Base-by-base conservation (phyloP, 345 rosid species). In the Tarenaya hassleriana region DNA sequence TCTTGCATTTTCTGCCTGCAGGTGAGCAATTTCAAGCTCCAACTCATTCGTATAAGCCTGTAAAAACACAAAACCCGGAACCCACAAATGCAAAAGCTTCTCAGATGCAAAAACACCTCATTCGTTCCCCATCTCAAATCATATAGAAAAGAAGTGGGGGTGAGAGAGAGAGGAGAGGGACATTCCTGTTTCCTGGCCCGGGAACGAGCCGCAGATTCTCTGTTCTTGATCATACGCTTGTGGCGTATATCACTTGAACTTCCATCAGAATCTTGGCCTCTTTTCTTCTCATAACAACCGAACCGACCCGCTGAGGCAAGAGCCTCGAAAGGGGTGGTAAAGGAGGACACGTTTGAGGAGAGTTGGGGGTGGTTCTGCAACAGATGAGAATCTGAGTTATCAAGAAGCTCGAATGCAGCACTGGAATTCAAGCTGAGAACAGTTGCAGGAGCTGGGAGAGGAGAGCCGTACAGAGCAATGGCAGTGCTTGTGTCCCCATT, bases 151-250 rank as follows among this genome's bases (percentile, higher is more conserved):
- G 14, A 62, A 50, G 52, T 13, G 18, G 29, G 3, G 29, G 5
- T 24, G 46, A 55, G 32, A 40, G 29, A 24, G 29, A 47, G 40
- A n/a, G 31, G 55, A 62, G 39, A 57, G 52, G 7, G 39, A 49
- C 51, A 51, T 75, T 68, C 95, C 89, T 79, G 84, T 66, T 79
- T 85, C 67, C 89, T 80, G 24, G 88, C 89, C 67, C 97, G 73
- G 7, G 97, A 88, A 33, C 95, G 76, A 34, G 97, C 84, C 0
- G 97, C 97, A 8, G 97, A 88, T 52, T 80, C 95, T 35, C 97
- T 69, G 73, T 84, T 88, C 72, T 75, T 88, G 70, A 82, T 77
- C 95, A 79, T 82, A 7, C 91, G 73, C 56, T 80, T 80, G 18
- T 76, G 80, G 5, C 77, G 61, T 52, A 81, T 73, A 38, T 78